These are phyloP conservation scores for Acer negundo DNA, from an alignment of 345 rosid genomes.

Conservation along the genomic window DNA sequence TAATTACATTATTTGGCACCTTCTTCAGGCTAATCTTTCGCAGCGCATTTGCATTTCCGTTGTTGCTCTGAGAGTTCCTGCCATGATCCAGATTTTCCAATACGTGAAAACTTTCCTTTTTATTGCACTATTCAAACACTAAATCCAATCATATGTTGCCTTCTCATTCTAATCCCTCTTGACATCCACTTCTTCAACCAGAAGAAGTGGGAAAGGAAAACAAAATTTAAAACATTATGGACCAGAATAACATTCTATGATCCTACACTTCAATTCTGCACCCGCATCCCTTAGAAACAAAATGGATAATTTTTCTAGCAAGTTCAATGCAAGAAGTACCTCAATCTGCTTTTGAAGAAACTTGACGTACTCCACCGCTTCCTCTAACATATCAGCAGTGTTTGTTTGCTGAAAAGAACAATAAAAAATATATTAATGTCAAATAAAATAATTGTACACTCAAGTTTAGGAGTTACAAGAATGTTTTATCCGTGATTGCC, in stretches of 20 bases:
- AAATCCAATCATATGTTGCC: conserved; percentile 1
- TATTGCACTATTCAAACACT: background rate
- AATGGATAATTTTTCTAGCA: background rate
- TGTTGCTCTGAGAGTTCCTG: conserved; percentile 80
- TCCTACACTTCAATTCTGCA: background rate
- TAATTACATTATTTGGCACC: conserved; percentile 19
- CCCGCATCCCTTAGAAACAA: conserved; percentile 1
- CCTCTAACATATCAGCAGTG: conserved; percentile 90
- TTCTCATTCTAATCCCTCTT: background rate
- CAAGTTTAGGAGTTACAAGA: background rate
- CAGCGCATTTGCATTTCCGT: conserved; percentile 63
- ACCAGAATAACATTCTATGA: conserved; percentile 5
- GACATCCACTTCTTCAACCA: conserved; percentile 2
- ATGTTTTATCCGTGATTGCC: background rate
- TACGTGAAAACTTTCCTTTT: background rate
- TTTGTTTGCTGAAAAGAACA: conserved; percentile 71
- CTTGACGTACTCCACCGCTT: conserved; percentile 81
- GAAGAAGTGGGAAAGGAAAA: background rate
- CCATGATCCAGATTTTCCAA: conserved; percentile 22
- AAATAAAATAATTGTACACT: background rate
- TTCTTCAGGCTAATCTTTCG: conserved; percentile 41
- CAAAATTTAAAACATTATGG: background rate
- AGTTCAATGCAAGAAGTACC: conserved; percentile 40
- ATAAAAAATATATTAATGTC: background rate
- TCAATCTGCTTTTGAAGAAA: conserved; percentile 74